Evolutionary conservation across 768 basidiomycete species (phyloP).

Genomic region (Leccinum variicolor): DNA sequence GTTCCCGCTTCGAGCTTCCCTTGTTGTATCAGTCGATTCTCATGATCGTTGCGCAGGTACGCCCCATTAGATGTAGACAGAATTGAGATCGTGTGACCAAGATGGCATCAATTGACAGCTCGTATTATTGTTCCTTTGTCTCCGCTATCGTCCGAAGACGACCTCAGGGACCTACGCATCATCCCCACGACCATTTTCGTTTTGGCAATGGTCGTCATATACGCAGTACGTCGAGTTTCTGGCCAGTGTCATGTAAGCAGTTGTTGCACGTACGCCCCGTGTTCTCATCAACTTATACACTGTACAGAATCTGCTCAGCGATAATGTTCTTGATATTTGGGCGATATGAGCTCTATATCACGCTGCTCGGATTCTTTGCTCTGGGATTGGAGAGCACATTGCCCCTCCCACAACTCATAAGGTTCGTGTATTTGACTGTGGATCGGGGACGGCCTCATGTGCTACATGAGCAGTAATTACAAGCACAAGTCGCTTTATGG

Average conservation of each 20-base stretch:
- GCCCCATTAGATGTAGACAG: conserved; percentile 14
- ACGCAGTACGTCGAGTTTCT: conserved; percentile 80
- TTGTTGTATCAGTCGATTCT: conserved; percentile 78
- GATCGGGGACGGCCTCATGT: conserved; percentile 18
- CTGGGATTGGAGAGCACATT: conserved; percentile 82
- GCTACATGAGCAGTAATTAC: conserved; percentile 56
- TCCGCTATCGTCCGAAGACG: conserved; percentile 58
- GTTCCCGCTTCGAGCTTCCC: conserved; percentile 71
- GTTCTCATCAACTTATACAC: conserved; percentile 5
- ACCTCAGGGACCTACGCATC: conserved; percentile 57
- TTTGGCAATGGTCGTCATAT: conserved; percentile 86
- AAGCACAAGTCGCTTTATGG: conserved; percentile 78
- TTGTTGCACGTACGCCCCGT: not conserved
- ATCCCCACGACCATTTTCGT: conserved; percentile 65
- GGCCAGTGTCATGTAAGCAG: conserved; percentile 64
- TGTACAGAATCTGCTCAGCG: conserved; percentile 55
- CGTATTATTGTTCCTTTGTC: conserved; percentile 78
- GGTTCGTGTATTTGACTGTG: conserved; percentile 38
- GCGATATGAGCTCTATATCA: conserved; percentile 55
- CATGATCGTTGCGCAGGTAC: conserved; percentile 82
- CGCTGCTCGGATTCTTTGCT: conserved; percentile 69
- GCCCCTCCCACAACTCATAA: conserved; percentile 82
- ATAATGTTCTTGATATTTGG: conserved; percentile 76
- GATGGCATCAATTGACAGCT: conserved; percentile 44
- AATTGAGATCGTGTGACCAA: conserved; percentile 19